These are phyloP conservation scores for Capronia coronata DNA, from an alignment of 2,329 filamentous ascomycete species.

Conservation along the genomic window DNA sequence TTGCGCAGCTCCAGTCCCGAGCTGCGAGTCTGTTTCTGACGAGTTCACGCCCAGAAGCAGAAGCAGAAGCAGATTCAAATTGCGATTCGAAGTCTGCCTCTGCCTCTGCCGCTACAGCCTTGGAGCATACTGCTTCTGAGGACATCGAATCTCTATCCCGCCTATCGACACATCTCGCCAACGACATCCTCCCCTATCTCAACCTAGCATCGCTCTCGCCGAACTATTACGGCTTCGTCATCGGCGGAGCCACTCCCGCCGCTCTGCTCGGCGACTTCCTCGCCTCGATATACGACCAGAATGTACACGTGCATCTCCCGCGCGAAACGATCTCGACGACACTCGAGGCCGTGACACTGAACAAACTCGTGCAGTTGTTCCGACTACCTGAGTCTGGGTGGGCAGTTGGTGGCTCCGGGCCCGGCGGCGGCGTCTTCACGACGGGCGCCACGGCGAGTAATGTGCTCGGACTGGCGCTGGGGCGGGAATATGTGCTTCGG, in stretches of 20 bases:
- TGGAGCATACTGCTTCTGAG: too few species aligned
- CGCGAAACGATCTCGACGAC: constrained; percentile 67
- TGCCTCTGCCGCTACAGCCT: too few species aligned
- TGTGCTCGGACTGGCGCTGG: constrained; percentile 60
- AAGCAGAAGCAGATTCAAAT: too few species aligned
- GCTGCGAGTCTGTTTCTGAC: too few species aligned
- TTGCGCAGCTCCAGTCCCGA: not conserved
- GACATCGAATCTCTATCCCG: not conserved
- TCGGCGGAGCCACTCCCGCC: constrained; percentile 70
- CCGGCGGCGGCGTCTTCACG: constrained; percentile 66
- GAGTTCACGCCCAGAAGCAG: not conserved
- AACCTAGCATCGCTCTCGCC: constrained; percentile 59
- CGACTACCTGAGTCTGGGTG: constrained; percentile 50
- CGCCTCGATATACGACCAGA: constrained; percentile 76
- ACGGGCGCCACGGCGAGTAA: constrained; percentile 65
- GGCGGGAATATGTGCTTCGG: constrained; percentile 53
- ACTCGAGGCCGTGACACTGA: constrained; percentile 66
- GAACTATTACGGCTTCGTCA: constrained; percentile 85
- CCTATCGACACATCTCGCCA: constrained; percentile 33
- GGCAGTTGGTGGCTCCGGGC: constrained; percentile 32
- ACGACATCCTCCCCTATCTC: constrained; percentile 49
- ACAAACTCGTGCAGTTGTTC: constrained; percentile 63
- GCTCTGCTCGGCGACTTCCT: constrained; percentile 77
- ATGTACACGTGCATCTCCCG: constrained; percentile 74
- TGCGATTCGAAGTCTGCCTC: too few species aligned